phyloP scores from a whole-genome alignment of 495 filamentous ascomycete genomes.

The Penicillium bialowiezense region DNA sequence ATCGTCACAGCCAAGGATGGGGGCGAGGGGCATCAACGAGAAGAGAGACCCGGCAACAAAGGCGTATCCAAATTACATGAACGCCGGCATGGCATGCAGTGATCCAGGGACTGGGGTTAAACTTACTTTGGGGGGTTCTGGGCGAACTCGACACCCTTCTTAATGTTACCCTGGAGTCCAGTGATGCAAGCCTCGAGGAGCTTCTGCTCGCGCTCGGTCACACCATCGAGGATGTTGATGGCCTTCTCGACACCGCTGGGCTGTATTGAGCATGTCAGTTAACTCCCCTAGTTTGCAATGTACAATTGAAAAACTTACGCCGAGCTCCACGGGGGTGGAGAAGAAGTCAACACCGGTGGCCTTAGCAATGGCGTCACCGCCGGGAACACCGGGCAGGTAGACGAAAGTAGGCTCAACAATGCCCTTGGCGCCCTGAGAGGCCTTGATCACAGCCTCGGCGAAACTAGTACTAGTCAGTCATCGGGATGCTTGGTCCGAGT shows the following conservation, averaged over 20 bases:
- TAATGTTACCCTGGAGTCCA: slow-evolving; percentile 86
- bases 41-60: slow-evolving; percentile 2
- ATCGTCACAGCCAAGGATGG: background rate
- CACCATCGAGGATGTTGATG: slow-evolving; percentile 67
- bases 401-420: slow-evolving; percentile 93
- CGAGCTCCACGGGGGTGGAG: slow-evolving; percentile 91
- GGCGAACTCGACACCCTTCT: slow-evolving; percentile 87
- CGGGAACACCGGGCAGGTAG: slow-evolving; percentile 85
- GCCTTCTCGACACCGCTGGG: slow-evolving; percentile 78
- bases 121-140: slow-evolving; percentile 77
- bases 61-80: background rate
- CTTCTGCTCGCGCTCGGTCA: slow-evolving; percentile 80
- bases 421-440: slow-evolving; percentile 79
- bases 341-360: slow-evolving; percentile 88
- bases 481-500: background rate
- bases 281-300: background rate
- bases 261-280: slow-evolving; percentile 45
- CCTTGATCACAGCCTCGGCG: slow-evolving; percentile 89
- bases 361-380: slow-evolving; percentile 80
- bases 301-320: slow-evolving; percentile 58
- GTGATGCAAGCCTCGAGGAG: slow-evolving; percentile 71
- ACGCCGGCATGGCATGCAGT: slow-evolving; percentile 2
- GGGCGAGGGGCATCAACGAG: background rate
- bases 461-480: slow-evolving; percentile 58
- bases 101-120: slow-evolving; percentile 18